These are phyloP conservation scores for Eucalyptus melliodora DNA, from an alignment of 345 rosid species.

Conservation along the genomic window DNA sequence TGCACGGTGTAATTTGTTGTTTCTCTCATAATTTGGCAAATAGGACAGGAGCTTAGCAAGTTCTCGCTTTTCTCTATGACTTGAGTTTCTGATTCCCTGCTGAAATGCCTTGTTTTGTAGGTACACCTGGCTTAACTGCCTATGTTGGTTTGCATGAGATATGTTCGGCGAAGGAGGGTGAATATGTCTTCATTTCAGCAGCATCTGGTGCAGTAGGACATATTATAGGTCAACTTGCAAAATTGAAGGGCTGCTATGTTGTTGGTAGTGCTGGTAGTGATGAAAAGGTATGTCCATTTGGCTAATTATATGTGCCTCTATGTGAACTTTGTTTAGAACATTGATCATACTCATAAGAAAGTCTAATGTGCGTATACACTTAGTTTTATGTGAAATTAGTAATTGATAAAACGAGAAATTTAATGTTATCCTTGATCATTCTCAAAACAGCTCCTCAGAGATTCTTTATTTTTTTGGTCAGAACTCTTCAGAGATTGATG, in stretches of 20 bases:
- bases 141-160: background rate
- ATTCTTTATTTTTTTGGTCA: background rate
- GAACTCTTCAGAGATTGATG: background rate
- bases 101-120: background rate
- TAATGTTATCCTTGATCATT: background rate
- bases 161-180: background rate
- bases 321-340: background rate
- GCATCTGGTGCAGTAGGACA: slow-evolving; percentile 4
- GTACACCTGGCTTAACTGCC: background rate
- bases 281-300: background rate
- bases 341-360: background rate
- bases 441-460: background rate
- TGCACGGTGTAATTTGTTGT: background rate
- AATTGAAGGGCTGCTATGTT: slow-evolving; percentile 5
- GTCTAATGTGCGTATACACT: background rate
- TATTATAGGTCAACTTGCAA: slow-evolving; percentile 5
- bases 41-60: background rate
- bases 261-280: slow-evolving; percentile 4
- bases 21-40: background rate
- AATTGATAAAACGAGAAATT: background rate
- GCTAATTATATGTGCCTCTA: background rate
- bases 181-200: background rate
- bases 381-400: background rate
- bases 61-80: background rate
- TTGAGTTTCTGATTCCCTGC: background rate